These are phyloP conservation scores for Rhodotorula sphaerocarpa DNA, from an alignment of 768 basidiomycete genomes.

Conservation along the genomic window DNA sequence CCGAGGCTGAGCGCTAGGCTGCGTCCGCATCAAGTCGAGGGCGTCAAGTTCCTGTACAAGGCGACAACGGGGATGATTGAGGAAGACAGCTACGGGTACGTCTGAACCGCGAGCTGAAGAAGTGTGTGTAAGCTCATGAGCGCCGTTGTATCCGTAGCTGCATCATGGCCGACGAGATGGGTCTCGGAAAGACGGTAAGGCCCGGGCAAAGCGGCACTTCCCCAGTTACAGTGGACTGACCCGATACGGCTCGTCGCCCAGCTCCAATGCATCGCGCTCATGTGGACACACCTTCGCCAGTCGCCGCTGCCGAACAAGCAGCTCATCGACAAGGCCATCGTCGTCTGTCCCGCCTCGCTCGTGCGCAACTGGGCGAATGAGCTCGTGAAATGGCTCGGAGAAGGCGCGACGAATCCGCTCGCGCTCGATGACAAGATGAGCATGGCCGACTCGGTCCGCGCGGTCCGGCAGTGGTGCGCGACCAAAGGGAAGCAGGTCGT, in stretches of 20 bases:
- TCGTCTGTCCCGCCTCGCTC: conserved; percentile 90
- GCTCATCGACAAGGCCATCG: conserved; percentile 93
- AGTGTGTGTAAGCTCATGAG: too few species aligned
- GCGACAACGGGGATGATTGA: conserved; percentile 90
- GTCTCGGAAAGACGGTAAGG: conserved; percentile 54
- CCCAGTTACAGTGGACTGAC: neutral
- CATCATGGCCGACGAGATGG: conserved; percentile 99
- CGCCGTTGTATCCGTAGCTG: conserved; percentile 54
- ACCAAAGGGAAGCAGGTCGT: conserved; percentile 82
- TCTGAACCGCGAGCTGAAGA: neutral
- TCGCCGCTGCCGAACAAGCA: conserved; percentile 78
- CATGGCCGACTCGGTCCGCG: conserved; percentile 67
- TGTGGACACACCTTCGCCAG: conserved; percentile 94
- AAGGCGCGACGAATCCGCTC: conserved; percentile 63
- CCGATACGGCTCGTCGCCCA: neutral
- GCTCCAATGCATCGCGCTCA: conserved; percentile 85
- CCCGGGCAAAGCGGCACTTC: too few species aligned
- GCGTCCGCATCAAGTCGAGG: conserved; percentile 95
- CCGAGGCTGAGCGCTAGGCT: conserved; percentile 77
- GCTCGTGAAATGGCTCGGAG: conserved; percentile 92
- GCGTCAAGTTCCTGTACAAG: conserved; percentile 95
- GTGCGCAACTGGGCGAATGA: conserved; percentile 99
- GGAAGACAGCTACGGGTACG: conserved; percentile 60
- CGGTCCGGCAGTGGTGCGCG: conserved; percentile 79
- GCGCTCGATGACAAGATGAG: conserved; percentile 88